Base-by-base conservation (phyloP, 345 rosid species). In the Aurinia saxatilis region DNA sequence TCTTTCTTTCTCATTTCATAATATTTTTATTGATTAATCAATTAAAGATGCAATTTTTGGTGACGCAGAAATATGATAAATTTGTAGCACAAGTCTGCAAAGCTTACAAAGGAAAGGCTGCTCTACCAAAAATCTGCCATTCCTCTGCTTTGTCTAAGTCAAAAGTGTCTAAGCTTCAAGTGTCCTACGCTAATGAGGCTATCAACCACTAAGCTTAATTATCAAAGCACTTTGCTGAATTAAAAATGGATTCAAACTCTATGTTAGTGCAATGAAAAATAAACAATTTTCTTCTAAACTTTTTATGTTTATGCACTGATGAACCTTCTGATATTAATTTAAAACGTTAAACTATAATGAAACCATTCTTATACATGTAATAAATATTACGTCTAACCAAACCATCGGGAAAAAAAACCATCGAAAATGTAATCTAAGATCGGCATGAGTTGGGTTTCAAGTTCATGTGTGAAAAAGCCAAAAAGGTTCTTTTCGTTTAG, bases 21-120 rank as follows among this genome's bases (percentile, higher is more conserved):
- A 7, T 41, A 8, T 59, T 61, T 44, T 29, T 0, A 15, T 19
- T 31, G 34, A 45, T 23, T 3, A 42, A 5, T 7, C 10, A 39
- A 6, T 8, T 45, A 7, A 15, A 6, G 23, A 7, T 42, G 9
- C 6, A 1, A 39, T 46, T 18, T 41, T 14, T 59, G 7, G 34
- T 10, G 21, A 36, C 37, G 29, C 36, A 63, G 74, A n/a, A 36
- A 8, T 8, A 4, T 8, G 11, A 0, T 8, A 37, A 63, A 45
- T 70, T 62, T 46, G 63, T 63, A 34, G 68, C 13, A 0, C n/a
- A 5, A 40, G 37, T 71, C 10, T 63, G 75, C 49, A 63, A 71
- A 48, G 65, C 37, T 1, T 63, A 63, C 40, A 56, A 56, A 31
- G 75, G 75, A 56, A 71, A 71, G 23, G 12, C 16, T 48, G 1